A percentile compares a stretch with the other conserved stretches of the same genome.
Conservation (phyloP, 2,329 filamentous ascomycete species). For the Fusarium neocosmosporiellum region DNA sequence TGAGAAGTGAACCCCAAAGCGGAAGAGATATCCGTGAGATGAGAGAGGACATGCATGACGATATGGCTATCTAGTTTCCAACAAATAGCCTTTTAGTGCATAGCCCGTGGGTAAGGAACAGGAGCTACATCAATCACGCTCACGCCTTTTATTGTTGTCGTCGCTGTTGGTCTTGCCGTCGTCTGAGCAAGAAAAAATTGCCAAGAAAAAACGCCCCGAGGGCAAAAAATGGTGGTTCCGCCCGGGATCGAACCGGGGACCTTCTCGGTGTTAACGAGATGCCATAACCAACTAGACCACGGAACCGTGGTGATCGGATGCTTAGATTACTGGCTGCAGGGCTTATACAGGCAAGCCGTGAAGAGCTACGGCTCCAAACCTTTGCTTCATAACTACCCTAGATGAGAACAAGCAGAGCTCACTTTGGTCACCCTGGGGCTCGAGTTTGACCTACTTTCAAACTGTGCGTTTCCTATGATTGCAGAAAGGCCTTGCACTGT, state of each 20-base stretch:
- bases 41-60: too few relatives aligned
- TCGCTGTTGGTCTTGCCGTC: too few relatives aligned
- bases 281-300: conserved; percentile 49
- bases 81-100: too few relatives aligned
- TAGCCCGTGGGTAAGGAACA: too few relatives aligned
- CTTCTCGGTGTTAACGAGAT: conserved; percentile 49
- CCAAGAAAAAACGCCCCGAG: background rate
- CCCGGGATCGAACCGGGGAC: conserved; percentile 48
- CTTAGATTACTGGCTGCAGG: fast-evolving
- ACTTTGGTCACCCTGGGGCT: fast-evolving
- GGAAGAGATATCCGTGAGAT: too few relatives aligned
- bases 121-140: too few relatives aligned
- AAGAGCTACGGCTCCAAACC: too few relatives aligned
- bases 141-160: too few relatives aligned
- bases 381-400: background rate
- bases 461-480: background rate
- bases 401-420: background rate
- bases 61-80: too few relatives aligned
- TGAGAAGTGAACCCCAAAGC: too few relatives aligned
- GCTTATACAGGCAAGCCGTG: fast-evolving
- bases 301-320: conserved; percentile 28
- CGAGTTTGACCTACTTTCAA: background rate
- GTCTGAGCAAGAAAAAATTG: too few relatives aligned
- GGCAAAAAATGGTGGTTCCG: conserved; percentile 42
- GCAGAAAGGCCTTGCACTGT: background rate